Percentiles rank a stretch among this genome's conserved stretches.
Conservation (phyloP, 768 basidiomycete species). For the Tephrocybe sp. region DNA sequence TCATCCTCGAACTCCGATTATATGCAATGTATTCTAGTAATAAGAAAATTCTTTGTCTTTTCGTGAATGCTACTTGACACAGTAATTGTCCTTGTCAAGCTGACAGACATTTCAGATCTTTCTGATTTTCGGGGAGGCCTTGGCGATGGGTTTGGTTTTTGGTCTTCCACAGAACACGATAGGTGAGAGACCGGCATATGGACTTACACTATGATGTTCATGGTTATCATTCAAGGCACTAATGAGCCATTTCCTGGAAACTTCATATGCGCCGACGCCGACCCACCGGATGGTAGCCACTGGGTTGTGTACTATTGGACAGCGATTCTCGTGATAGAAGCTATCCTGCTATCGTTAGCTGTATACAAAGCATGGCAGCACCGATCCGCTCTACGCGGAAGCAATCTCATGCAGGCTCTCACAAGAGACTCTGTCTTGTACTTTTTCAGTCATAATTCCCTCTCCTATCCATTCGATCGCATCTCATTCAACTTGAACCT, state of each 20-base stretch:
- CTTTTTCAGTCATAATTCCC: conserved; percentile 30
- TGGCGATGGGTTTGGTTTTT: conserved; percentile 28
- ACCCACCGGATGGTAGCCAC: conserved; percentile 26
- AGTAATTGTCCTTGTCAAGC: too few relatives aligned
- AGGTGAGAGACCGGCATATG: conserved; percentile 11
- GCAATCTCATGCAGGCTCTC: conserved; percentile 26
- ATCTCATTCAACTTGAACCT: too few relatives aligned
- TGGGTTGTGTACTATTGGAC: conserved; percentile 35
- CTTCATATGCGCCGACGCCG: conserved; percentile 35
- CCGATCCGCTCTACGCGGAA: conserved; percentile 18
- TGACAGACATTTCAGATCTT: conserved; percentile 9
- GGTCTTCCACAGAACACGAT: conserved; percentile 23
- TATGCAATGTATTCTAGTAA: conserved; percentile 32
- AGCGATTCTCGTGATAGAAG: conserved; percentile 26
- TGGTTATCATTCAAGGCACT: conserved; percentile 20
- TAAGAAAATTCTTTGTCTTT: conserved; percentile 21
- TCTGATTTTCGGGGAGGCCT: conserved; percentile 23
- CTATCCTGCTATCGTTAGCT: conserved; percentile 26
- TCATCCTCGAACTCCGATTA: conserved; percentile 31
- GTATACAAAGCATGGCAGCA: conserved; percentile 31
- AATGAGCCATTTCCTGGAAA: conserved; percentile 31
- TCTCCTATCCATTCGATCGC: too few relatives aligned
- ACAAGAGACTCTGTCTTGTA: conserved; percentile 31
- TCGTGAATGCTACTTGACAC: conserved; percentile 13
- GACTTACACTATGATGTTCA: not conserved